phyloP scores from a whole-genome alignment of 495 filamentous ascomycete genomes.

The Rhizodiscina lignyota region DNA sequence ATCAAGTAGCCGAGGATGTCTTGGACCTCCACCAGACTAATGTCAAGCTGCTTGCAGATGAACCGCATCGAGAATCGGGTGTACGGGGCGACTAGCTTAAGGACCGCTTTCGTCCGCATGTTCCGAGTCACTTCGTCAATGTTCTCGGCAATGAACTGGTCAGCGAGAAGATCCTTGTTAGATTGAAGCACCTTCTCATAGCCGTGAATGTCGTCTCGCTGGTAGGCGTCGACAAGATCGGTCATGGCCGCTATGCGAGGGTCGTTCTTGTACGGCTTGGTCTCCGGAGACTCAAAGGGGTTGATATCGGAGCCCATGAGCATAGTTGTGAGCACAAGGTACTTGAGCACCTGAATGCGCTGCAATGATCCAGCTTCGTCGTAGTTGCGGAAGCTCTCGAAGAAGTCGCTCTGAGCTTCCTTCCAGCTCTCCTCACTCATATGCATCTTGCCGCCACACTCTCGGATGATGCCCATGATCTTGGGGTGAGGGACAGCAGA shows the following conservation, averaged over 20 bases:
- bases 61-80: constrained; percentile 77
- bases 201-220: constrained; percentile 80
- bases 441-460: constrained; percentile 99
- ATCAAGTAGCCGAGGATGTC: constrained; percentile 91
- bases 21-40: constrained; percentile 69
- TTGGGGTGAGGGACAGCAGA: constrained; percentile 96
- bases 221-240: constrained; percentile 88
- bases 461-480: constrained; percentile 97
- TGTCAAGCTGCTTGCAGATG: constrained; percentile 71
- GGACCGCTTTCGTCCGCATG: constrained; percentile 88
- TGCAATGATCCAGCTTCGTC: constrained; percentile 94
- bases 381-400: constrained; percentile 97
- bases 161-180: constrained; percentile 75
- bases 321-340: constrained; percentile 92
- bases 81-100: constrained; percentile 90
- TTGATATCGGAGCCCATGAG: constrained; percentile 99
- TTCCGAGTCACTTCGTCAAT: constrained; percentile 98
- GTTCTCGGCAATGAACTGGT: constrained; percentile 96
- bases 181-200: constrained; percentile 79
- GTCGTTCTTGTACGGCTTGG: constrained; percentile 96
- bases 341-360: constrained; percentile 94
- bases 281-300: constrained; percentile 96
- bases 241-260: constrained; percentile 94
- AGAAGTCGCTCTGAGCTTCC: constrained; percentile 91
- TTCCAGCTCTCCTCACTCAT: constrained; percentile 99